Evolutionary conservation across 2,329 filamentous ascomycete species (phyloP), one percentile per base, ranked within the genome.

Genomic region (Neofusicoccum umdonicola): DNA sequence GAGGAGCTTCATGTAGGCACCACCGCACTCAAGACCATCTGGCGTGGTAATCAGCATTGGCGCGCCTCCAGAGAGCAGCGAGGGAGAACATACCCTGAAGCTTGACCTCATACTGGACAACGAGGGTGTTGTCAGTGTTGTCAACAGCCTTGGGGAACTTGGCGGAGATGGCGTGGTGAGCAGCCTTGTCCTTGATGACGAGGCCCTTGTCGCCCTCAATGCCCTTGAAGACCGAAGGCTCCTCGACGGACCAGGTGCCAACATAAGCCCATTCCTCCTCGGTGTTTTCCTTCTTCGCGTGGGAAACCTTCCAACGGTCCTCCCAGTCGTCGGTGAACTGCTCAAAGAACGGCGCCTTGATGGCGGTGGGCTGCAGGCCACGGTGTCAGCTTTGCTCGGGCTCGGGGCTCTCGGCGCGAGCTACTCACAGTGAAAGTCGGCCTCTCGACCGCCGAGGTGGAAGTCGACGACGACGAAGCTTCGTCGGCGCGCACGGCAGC

Each of bases 31-130:
- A 68, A 99, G 89, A 72, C 93, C 93, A 78, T 95, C 93, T 96
- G 68, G 9, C 15, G 19, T 7, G 9, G 15, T 27, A 66, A 4
- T 64, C 15, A 64, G 51, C 62, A 7, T 19, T 13, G 4, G 8
- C 0, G n/a, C 27, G 27, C 12, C 17, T 3, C 8, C 7, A 12
- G 17, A 6, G 22, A 19, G 11, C 8, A 48, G 37, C 45, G 34
- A 19, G 17, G 65, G 68, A 58, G 17, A 4, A 85, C 90, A 81
- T 85, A 96, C 92, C 92, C 83, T 99, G 95, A 70, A 97, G 91
- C 88, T 99, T 99, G 77, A 98, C 95, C 80, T 99, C 95, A 78
- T 99, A 99, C 82, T 99, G 95, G 62, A 99, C 92, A 71, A 99
- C 95, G 60, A 99, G 87, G 66, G 92, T 91, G 85, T 99, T 96